phyloP scores from a whole-genome alignment of 2,329 filamentous ascomycete species.

The Diaporthe velutina region DNA sequence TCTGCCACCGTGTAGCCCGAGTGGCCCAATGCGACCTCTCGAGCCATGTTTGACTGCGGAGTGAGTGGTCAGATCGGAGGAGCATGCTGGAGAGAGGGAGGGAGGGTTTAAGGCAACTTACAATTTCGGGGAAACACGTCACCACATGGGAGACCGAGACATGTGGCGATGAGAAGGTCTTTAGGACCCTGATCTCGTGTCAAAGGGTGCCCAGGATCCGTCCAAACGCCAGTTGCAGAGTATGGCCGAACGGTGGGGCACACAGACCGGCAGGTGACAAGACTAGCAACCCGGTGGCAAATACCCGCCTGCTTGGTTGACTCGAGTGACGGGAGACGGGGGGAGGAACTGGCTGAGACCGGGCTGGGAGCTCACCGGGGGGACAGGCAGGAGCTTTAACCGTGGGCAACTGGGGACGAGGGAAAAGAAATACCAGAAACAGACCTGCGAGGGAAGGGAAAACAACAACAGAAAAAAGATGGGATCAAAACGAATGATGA shows the following conservation, averaged over 20 bases:
- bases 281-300: constrained; percentile 41
- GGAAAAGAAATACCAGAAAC: constrained; percentile 27
- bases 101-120: constrained; percentile 31
- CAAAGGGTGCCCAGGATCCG: constrained; percentile 37
- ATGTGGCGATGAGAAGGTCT: constrained; percentile 40
- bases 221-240: constrained; percentile 38
- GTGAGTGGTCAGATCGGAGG: constrained; percentile 16
- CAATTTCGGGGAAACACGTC: constrained; percentile 34
- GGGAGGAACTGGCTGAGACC: constrained; percentile 32
- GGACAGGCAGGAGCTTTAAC: constrained; percentile 28
- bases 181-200: constrained; percentile 41
- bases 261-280: constrained; percentile 37
- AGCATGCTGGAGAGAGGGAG: neutral
- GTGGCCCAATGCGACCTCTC: constrained; percentile 28
- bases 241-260: constrained; percentile 41
- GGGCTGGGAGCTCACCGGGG: constrained; percentile 35
- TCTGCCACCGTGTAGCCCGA: constrained; percentile 52
- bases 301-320: constrained; percentile 34
- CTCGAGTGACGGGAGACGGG: constrained; percentile 26
- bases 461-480: constrained; percentile 32
- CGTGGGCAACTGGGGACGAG: neutral
- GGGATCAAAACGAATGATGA: constrained; percentile 38
- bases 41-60: constrained; percentile 36
- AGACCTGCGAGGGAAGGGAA: constrained; percentile 28
- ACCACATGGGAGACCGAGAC: constrained; percentile 39